A percentile compares a stretch with the other conserved stretches of the same genome.
Conservation (phyloP, 176 grass and related monocot species). For the Triticum dicoccoides region DNA sequence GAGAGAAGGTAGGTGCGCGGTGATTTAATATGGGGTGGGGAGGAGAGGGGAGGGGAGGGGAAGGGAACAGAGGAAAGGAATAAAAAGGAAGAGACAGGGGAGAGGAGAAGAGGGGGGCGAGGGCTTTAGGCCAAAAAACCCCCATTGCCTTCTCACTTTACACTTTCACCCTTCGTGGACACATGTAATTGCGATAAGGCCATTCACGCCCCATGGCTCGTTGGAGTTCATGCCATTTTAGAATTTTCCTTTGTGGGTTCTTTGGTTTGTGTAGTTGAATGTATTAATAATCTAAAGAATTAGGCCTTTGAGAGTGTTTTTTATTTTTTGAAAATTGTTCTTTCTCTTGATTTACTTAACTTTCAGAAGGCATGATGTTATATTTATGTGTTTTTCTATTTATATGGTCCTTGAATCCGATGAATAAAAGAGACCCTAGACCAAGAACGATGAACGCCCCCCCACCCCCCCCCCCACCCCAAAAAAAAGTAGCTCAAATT, state of each 20-base stretch:
- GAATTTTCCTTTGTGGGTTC: neutral
- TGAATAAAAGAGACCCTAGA: neutral
- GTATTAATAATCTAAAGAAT: neutral
- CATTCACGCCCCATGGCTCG: neutral
- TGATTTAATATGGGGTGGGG: neutral
- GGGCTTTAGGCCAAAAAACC: conserved; percentile 15
- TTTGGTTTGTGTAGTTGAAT: neutral
- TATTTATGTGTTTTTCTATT: neutral
- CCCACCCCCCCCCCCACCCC: too few relatives aligned
- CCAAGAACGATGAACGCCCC: neutral
- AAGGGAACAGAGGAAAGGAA: conserved; percentile 15
- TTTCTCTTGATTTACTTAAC: too few relatives aligned
- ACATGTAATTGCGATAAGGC: neutral
- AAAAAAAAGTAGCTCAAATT: neutral
- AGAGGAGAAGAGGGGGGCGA: neutral
- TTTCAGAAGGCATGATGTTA: too few relatives aligned
- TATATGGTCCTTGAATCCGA: neutral
- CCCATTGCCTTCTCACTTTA: neutral
- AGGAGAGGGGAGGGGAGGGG: neutral
- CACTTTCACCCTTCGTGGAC: neutral
- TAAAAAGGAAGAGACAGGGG: conserved; percentile 30
- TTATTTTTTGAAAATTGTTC: too few relatives aligned
- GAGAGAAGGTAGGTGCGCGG: neutral
- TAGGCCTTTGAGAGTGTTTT: neutral
- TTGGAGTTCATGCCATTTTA: neutral